These are phyloP conservation scores for Talaromyces sp. DNA, from an alignment of 2,329 filamentous ascomycete genomes.

Conservation along the genomic window DNA sequence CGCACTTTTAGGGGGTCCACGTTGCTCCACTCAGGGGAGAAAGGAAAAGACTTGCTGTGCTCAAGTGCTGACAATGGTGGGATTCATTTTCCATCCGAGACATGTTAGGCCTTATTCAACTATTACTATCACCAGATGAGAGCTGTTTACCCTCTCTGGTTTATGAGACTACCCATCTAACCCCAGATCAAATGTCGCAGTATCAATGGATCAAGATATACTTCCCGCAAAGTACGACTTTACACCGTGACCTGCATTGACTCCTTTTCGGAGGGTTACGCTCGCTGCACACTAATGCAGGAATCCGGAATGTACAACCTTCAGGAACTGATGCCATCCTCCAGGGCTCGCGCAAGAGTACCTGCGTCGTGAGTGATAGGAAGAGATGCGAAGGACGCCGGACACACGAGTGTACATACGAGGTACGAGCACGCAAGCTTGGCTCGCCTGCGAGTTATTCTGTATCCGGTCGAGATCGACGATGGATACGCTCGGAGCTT, in stretches of 20 bases:
- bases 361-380: not conserved
- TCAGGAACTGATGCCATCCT: not conserved
- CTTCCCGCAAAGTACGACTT: too few species aligned
- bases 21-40: not conserved
- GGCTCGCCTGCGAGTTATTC: not conserved
- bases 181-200: not conserved
- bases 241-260: too few species aligned
- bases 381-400: not conserved
- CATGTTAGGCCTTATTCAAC: too few species aligned
- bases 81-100: too few species aligned
- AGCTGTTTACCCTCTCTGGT: too few species aligned
- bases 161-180: too few species aligned
- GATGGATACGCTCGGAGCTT: slow-evolving; percentile 1
- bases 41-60: too few species aligned
- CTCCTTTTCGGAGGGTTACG: not conserved
- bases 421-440: not conserved
- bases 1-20: not conserved
- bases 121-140: not conserved
- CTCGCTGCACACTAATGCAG: slow-evolving; percentile 1
- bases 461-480: slow-evolving; percentile 1
- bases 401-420: too few species aligned
- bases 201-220: too few species aligned
- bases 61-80: too few species aligned
- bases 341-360: not conserved
- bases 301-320: not conserved